Base-by-base conservation (phyloP, 768 basidiomycete genomes). In the Boletus patriciae region DNA sequence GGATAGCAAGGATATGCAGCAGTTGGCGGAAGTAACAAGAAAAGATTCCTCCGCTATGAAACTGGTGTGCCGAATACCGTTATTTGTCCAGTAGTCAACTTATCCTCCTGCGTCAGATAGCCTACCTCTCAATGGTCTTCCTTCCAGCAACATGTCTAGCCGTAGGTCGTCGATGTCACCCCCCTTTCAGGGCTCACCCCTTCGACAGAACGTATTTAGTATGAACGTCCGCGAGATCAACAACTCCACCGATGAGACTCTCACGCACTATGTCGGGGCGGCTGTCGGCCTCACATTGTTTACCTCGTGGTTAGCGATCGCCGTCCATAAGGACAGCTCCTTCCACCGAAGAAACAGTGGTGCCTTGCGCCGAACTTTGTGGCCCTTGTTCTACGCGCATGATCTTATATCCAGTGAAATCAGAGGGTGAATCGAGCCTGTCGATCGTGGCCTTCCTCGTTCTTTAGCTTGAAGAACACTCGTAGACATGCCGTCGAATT, bases 101-200 rank as follows among this genome's bases (percentile, higher is more conserved):
- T 13, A 69, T 12, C n/a, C 21, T 11, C 3, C 16, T 33, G 27
- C 9, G 55, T 78, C 37, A 83, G 65, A 76, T 85, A 29, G 72
- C 78, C 0, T 83, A 83, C 53, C 65, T 86, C 8, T 79, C 83
- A 0, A 81, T 83, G 80, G 55, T 81, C 29, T 86, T 83, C 66
- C 73, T 85, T 19, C 83, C 84, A 2, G 78, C 80, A 10, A 73
- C 76, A 12, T 83, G 81, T 34, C 15, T 72, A 2, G 51, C 71
- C n/a, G 70, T 71, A 59, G 8, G 71, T 59, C 6, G 4, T 41
- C 25, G 6, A 16, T 37, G 38, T 33, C 7, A 18, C 13, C 3
- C 37, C 45, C 40, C 18, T 43, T 38, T 2, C 37, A 12, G 34
- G 46, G 12, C 60, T 66, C 9, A 71, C 40, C 43, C 12, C 18